A percentile compares a stretch with the other conserved stretches of the same genome.
These are phyloP conservation scores for Lojkania enalia DNA, from an alignment of 2,329 filamentous ascomycete species.

Conservation along the genomic window DNA sequence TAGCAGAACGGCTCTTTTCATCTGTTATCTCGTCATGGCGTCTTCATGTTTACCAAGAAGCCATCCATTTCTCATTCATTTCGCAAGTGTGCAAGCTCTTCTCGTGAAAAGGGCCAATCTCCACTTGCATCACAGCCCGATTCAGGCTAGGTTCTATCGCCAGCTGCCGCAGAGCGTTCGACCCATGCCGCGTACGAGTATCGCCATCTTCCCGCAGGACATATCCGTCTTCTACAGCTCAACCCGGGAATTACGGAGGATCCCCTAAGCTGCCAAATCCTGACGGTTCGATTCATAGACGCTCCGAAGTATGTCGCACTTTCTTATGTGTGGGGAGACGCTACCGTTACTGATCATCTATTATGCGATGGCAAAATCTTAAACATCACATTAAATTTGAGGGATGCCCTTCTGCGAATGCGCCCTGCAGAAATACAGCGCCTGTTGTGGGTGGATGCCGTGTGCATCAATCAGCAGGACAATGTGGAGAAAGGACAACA, in stretches of 20 bases:
- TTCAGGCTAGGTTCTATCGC: not conserved
- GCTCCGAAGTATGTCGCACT: not conserved
- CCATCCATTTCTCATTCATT: too few relatives aligned
- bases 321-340: slow-evolving; percentile 1
- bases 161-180: not conserved
- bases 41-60: not conserved
- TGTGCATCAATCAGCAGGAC: slow-evolving; percentile 8
- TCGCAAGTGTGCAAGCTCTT: not conserved
- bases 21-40: not conserved
- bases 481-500: not conserved
- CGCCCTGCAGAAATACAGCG: not conserved
- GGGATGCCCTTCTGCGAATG: not conserved
- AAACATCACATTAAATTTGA: not conserved
- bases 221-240: not conserved
- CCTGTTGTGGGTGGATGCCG: slow-evolving; percentile 3
- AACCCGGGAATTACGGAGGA: not conserved
- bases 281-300: not conserved
- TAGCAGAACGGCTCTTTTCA: too few relatives aligned
- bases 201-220: not conserved
- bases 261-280: not conserved
- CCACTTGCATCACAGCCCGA: not conserved
- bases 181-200: not conserved
- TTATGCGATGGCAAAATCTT: not conserved
- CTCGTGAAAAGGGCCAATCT: not conserved
- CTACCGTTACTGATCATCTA: not conserved